Conservation (phyloP, 495 filamentous ascomycete species). For the Talaromyces thailandensis region DNA sequence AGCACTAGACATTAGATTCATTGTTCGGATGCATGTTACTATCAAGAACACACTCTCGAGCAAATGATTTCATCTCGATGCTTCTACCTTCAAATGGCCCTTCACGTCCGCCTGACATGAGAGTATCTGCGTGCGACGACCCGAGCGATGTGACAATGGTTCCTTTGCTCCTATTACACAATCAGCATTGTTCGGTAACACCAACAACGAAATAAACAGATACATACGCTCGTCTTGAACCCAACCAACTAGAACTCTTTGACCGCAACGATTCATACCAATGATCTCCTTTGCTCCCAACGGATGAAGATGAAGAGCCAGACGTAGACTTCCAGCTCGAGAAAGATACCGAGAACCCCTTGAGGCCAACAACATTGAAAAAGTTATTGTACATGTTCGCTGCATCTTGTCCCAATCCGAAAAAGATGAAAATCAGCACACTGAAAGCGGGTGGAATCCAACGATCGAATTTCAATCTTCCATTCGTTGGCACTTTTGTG, state of each 20-base stretch:
- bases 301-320: neutral
- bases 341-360: constrained; percentile 9
- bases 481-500: constrained; percentile 48
- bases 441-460: constrained; percentile 58
- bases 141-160: neutral
- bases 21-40: neutral
- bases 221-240: neutral
- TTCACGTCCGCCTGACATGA: neutral
- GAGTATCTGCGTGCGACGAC: neutral
- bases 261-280: constrained; percentile 2
- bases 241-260: neutral
- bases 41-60: neutral
- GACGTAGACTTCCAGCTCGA: neutral
- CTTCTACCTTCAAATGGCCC: neutral
- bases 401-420: constrained; percentile 73
- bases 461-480: constrained; percentile 48
- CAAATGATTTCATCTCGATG: neutral
- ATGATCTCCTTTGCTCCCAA: neutral
- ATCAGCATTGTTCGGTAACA: neutral
- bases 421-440: constrained; percentile 62
- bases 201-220: neutral
- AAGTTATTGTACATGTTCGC: constrained; percentile 57
- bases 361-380: constrained; percentile 19
- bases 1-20: neutral
- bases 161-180: neutral